phyloP scores from a whole-genome alignment of 2,329 filamentous ascomycete genomes.

The Dothiorella sarmentorum region DNA sequence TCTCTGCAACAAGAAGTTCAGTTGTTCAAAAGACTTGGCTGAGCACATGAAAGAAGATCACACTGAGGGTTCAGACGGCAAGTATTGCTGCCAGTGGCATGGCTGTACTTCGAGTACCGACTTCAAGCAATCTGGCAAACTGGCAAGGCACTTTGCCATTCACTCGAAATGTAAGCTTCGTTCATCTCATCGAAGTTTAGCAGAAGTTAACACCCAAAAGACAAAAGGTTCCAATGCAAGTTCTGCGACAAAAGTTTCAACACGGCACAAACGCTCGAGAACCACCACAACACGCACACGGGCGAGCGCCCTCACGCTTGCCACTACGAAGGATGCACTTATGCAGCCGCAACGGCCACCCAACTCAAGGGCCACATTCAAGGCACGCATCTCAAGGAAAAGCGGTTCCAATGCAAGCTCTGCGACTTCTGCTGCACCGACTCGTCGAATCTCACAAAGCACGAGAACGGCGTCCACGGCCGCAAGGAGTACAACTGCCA shows the following conservation, averaged over 20 bases:
- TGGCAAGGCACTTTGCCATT: slow-evolving; percentile 36
- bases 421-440: slow-evolving; percentile 40
- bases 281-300: slow-evolving; percentile 38
- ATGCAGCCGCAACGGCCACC: slow-evolving; percentile 39
- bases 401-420: slow-evolving; percentile 37
- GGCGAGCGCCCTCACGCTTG: slow-evolving; percentile 37
- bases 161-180: slow-evolving; percentile 31
- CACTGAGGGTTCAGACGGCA: slow-evolving; percentile 11
- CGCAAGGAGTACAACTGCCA: slow-evolving; percentile 30
- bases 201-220: slow-evolving; percentile 8
- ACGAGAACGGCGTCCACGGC: slow-evolving; percentile 26
- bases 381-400: slow-evolving; percentile 35
- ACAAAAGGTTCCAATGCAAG: slow-evolving; percentile 36
- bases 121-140: slow-evolving; percentile 40
- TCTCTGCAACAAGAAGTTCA: slow-evolving; percentile 16
- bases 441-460: slow-evolving; percentile 35
- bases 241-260: slow-evolving; percentile 39
- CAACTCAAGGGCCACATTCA: slow-evolving; percentile 33
- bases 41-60: slow-evolving; percentile 18
- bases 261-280: slow-evolving; percentile 40
- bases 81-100: slow-evolving; percentile 30
- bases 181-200: background rate
- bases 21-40: slow-evolving; percentile 13
- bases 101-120: slow-evolving; percentile 35
- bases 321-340: slow-evolving; percentile 30